Percentiles rank a stretch among this genome's conserved stretches.
Conservation (phyloP, 2,329 filamentous ascomycete species). For the Neofusicoccum laricinum region DNA sequence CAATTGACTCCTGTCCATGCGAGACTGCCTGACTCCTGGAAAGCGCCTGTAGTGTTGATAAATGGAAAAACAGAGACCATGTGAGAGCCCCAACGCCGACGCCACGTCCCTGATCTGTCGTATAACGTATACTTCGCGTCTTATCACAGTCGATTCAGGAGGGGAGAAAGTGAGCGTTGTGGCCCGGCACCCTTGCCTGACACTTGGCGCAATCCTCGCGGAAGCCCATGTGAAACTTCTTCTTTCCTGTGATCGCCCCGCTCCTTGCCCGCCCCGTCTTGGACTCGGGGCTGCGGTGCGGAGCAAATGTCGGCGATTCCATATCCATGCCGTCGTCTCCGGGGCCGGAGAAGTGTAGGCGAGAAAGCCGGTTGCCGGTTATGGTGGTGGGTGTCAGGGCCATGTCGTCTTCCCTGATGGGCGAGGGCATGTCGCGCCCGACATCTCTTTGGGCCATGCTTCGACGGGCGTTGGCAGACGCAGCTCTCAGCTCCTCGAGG, state of each 20-base stretch:
- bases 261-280: constrained; percentile 36
- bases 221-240: constrained; percentile 48
- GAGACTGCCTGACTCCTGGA: neutral
- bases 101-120: neutral
- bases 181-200: constrained; percentile 45
- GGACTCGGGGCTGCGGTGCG: constrained; percentile 15
- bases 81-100: neutral
- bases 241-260: constrained; percentile 37
- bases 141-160: neutral
- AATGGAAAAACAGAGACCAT: no score
- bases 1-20: constrained; percentile 5
- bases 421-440: constrained; percentile 36
- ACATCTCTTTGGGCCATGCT: constrained; percentile 20
- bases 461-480: neutral
- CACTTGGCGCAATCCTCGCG: constrained; percentile 51
- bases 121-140: neutral
- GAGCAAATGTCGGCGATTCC: constrained; percentile 18
- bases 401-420: constrained; percentile 40
- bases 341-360: constrained; percentile 32
- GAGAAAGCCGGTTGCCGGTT: constrained; percentile 36
- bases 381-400: constrained; percentile 34
- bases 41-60: neutral
- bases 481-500: constrained; percentile 9
- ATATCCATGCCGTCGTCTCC: constrained; percentile 32
- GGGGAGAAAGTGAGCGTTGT: constrained; percentile 48